These are phyloP conservation scores for Panaeolus papilionaceus DNA, from an alignment of 768 basidiomycete genomes.

Conservation along the genomic window DNA sequence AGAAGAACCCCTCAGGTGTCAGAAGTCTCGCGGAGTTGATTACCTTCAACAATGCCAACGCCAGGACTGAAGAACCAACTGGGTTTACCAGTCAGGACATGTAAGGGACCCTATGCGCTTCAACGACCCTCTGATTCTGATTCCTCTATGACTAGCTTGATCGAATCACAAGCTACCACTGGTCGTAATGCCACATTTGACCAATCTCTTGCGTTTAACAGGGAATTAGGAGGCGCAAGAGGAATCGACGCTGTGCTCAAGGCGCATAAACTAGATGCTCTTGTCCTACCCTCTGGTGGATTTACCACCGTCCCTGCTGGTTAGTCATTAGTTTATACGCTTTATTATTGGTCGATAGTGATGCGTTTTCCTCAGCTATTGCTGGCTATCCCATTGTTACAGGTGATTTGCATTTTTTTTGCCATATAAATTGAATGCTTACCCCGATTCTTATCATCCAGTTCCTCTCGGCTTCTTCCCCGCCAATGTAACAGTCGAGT, in stretches of 20 bases:
- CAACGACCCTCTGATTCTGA: conserved; percentile 4
- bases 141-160: conserved; percentile 35
- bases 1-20: conserved; percentile 62
- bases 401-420: conserved; percentile 37
- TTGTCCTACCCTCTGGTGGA: conserved; percentile 53
- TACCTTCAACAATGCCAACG: conserved; percentile 58
- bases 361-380: conserved; percentile 45
- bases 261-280: conserved; percentile 53
- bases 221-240: conserved; percentile 52
- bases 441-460: conserved; percentile 21
- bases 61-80: conserved; percentile 51
- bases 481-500: conserved; percentile 44
- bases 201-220: conserved; percentile 48
- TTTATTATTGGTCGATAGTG: conserved; percentile 20
- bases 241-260: conserved; percentile 62
- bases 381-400: conserved; percentile 73
- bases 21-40: conserved; percentile 63
- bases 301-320: conserved; percentile 47
- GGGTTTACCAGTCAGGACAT: conserved; percentile 45
- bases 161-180: conserved; percentile 42
- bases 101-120: conserved; percentile 29
- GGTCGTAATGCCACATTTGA: conserved; percentile 52
- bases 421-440: not conserved
- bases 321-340: conserved; percentile 20
- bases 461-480: conserved; percentile 70